Percentiles rank a stretch among this genome's conserved stretches.
phyloP scores from a whole-genome alignment of 2,329 filamentous ascomycete genomes.

The Aureobasidium sp. region DNA sequence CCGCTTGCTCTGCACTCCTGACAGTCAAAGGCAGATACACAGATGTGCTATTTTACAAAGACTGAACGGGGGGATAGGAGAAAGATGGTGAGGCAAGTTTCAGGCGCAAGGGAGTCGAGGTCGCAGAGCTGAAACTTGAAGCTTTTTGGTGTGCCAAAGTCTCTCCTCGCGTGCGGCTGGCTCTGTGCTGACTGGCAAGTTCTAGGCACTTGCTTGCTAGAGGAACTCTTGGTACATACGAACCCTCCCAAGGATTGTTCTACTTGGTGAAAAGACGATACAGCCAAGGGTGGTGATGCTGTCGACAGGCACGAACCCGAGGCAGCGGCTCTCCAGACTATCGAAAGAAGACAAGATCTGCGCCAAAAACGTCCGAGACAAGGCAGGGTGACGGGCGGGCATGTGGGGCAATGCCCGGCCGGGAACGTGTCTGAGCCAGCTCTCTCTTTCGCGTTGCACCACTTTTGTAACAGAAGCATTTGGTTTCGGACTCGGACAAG shows the following conservation, averaged over 20 bases:
- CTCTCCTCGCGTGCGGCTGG: neutral
- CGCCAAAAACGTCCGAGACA: constrained; percentile 3
- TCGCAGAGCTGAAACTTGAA: neutral
- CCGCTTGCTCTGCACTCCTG: neutral
- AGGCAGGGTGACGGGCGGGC: neutral
- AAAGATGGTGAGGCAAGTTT: constrained; percentile 6
- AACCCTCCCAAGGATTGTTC: neutral
- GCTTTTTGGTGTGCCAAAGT: neutral
- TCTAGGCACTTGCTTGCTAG: neutral
- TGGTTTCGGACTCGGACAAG: constrained; percentile 11
- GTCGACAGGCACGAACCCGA: neutral
- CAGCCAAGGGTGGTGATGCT: neutral
- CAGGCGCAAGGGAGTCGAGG: neutral
- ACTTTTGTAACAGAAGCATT: neutral
- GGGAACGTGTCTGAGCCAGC: neutral
- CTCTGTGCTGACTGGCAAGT: neutral
- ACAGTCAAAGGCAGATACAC: neutral
- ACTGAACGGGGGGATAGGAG: neutral
- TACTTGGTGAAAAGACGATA: neutral
- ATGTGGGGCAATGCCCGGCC: neutral
- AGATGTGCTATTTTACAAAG: neutral
- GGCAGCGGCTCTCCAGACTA: neutral
- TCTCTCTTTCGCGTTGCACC: neutral
- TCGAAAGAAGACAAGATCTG: neutral
- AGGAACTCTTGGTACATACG: neutral